Conservation (phyloP, 2,329 filamentous ascomycete genomes). For the Aspergillus quadrilineatus region DNA sequence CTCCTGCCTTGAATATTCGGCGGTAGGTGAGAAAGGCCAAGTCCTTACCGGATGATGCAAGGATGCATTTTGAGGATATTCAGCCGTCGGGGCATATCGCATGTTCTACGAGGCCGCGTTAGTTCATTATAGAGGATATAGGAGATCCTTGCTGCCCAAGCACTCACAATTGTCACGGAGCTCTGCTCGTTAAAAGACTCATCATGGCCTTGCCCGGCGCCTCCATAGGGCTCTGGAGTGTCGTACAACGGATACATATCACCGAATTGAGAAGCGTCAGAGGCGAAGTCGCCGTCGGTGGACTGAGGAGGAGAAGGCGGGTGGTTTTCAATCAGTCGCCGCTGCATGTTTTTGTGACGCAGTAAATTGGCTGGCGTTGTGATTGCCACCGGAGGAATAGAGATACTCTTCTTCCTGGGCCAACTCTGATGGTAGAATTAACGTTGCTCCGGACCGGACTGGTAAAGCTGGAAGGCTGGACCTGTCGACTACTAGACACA, state of each 20-base stretch:
- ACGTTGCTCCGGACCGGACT: background rate
- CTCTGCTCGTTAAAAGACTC: slow-evolving; percentile 12
- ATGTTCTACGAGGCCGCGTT: slow-evolving; percentile 14
- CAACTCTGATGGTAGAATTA: background rate
- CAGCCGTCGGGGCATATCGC: slow-evolving; percentile 14
- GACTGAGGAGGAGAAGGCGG: slow-evolving; percentile 34
- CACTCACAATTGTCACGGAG: slow-evolving; percentile 24
- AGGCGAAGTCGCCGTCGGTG: slow-evolving; percentile 22
- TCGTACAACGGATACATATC: slow-evolving; percentile 18
- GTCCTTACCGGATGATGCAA: slow-evolving; percentile 26
- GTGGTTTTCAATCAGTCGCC: slow-evolving; percentile 20
- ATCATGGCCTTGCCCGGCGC: slow-evolving; percentile 3
- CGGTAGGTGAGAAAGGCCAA: background rate
- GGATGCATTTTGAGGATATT: slow-evolving; percentile 19
- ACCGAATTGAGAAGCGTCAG: slow-evolving; percentile 18
- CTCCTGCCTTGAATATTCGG: background rate
- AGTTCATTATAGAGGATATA: background rate
- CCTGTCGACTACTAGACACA: background rate
- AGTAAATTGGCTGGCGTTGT: background rate
- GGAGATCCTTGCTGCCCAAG: background rate
- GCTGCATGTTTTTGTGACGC: slow-evolving; percentile 5
- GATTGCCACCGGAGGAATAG: background rate
- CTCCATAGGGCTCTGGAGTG: slow-evolving; percentile 9
- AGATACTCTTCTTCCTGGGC: background rate
- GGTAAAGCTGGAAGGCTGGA: background rate